These are phyloP conservation scores for Cyclotella sp. DNA, from an alignment of 108 stramenopile species.

Conservation along the genomic window DNA sequence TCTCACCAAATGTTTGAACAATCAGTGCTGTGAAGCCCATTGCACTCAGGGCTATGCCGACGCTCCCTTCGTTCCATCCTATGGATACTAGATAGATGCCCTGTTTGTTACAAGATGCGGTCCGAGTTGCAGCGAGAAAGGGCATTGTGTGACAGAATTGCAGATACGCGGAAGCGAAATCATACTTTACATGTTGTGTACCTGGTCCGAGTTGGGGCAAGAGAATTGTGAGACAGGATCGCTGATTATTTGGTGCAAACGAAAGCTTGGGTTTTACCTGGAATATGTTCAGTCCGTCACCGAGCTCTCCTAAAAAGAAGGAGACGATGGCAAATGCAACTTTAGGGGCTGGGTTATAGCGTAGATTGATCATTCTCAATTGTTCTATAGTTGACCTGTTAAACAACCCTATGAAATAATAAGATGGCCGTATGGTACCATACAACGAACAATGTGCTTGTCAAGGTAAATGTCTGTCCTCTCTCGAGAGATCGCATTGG, in stretches of 20 bases:
- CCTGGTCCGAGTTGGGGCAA: too few relatives aligned
- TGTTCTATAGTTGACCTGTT: too few relatives aligned
- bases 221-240: not conserved
- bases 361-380: too few relatives aligned
- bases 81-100: conserved; percentile 85
- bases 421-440: too few relatives aligned
- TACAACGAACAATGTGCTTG: too few relatives aligned
- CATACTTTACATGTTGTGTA: too few relatives aligned
- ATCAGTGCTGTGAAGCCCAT: conserved; percentile 87
- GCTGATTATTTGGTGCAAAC: not conserved
- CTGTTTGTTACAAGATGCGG: conserved; percentile 27
- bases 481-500: too few relatives aligned
- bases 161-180: too few relatives aligned
- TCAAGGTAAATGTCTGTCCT: too few relatives aligned
- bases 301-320: conserved; percentile 82
- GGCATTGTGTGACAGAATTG: not conserved
- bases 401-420: too few relatives aligned
- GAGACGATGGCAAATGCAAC: conserved; percentile 79
- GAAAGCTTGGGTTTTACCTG: conserved; percentile 23
- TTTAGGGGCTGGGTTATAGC: conserved; percentile 24
- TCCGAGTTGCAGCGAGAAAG: not conserved
- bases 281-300: conserved; percentile 84
- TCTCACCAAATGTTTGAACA: conserved; percentile 63
- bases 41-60: conserved; percentile 76
- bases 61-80: conserved; percentile 87